Evolutionary conservation across 768 basidiomycete species (phyloP).

Genomic region (Terana coerulea): DNA sequence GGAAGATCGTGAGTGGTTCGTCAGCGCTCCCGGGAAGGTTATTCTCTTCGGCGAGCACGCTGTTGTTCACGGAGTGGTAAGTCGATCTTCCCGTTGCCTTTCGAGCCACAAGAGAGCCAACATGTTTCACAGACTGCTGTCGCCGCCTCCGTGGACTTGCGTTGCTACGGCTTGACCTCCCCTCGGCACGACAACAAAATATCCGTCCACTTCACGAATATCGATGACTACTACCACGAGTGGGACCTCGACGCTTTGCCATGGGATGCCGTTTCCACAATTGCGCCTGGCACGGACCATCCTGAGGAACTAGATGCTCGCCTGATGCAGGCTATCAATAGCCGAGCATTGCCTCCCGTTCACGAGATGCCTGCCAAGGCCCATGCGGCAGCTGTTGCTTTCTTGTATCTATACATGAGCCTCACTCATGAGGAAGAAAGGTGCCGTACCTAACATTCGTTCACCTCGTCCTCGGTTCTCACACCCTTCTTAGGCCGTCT

Average conservation of each 20-base stretch:
- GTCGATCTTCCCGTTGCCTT: constrained; percentile 30
- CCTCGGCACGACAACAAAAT: constrained; percentile 72
- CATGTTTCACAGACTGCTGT: constrained; percentile 82
- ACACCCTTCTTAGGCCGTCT: constrained; percentile 49
- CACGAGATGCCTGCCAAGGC: constrained; percentile 32
- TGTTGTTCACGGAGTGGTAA: constrained; percentile 93
- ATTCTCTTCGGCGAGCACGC: constrained; percentile 99
- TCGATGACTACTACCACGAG: constrained; percentile 70
- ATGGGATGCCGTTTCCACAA: constrained; percentile 67
- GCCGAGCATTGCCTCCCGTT: constrained; percentile 34
- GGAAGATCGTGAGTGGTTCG: constrained; percentile 66
- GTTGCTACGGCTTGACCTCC: constrained; percentile 85
- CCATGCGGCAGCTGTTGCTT: constrained; percentile 58
- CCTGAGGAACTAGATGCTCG: constrained; percentile 67
- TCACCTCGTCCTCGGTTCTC: constrained; percentile 12
- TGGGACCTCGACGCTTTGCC: constrained; percentile 80
- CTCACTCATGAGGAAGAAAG: constrained; percentile 51
- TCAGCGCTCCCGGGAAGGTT: constrained; percentile 96
- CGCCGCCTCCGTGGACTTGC: constrained; percentile 91
- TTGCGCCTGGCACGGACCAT: constrained; percentile 48
- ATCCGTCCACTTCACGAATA: constrained; percentile 75
- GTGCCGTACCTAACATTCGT: constrained; percentile 35
- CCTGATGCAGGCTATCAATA: constrained; percentile 68
- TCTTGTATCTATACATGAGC: constrained; percentile 92
- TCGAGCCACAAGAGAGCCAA: too few relatives aligned